A percentile compares a stretch with the other conserved stretches of the same genome.
These are phyloP conservation scores for Pythium brachiatum DNA, from an alignment of 352 stramenopile species.

Conservation along the genomic window DNA sequence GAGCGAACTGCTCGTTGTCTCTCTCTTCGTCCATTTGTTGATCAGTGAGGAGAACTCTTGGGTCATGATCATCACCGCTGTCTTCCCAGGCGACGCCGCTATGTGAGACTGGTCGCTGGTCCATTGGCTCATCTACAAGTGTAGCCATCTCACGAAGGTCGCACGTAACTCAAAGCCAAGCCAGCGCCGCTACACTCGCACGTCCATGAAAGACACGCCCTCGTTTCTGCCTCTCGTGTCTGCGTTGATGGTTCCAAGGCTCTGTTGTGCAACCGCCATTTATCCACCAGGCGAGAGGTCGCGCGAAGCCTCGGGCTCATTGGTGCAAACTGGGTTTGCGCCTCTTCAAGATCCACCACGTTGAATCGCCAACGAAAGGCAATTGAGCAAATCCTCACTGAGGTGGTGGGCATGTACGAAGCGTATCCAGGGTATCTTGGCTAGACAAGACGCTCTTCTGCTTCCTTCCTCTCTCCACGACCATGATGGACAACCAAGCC, in stretches of 20 bases:
- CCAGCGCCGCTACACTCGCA: too few relatives aligned
- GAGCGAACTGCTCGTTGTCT: neutral
- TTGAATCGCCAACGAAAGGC: neutral
- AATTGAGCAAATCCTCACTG: neutral
- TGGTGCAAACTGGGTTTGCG: conserved; percentile 7
- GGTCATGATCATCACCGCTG: neutral
- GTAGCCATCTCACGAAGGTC: conserved; percentile 12
- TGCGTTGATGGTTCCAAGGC: too few relatives aligned
- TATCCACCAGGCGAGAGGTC: neutral
- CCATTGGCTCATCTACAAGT: conserved; percentile 5
- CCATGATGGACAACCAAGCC: conserved; percentile 5
- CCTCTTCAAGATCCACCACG: conserved; percentile 14
- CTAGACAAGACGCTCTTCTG: neutral
- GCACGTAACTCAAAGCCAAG: neutral
- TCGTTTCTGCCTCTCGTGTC: neutral
- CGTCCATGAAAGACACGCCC: neutral
- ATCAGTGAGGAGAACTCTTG: too few relatives aligned
- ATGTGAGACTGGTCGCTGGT: neutral
- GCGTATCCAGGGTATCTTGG: neutral
- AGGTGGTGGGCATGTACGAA: neutral
- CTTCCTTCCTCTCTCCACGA: neutral
- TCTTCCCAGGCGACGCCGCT: neutral
- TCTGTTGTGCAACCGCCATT: neutral
- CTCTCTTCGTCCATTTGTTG: neutral
- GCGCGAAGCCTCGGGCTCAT: neutral